Percentiles rank a stretch among this genome's conserved stretches.
Conservation (phyloP, 2,329 filamentous ascomycete genomes). For the Cryphonectria japonica region DNA sequence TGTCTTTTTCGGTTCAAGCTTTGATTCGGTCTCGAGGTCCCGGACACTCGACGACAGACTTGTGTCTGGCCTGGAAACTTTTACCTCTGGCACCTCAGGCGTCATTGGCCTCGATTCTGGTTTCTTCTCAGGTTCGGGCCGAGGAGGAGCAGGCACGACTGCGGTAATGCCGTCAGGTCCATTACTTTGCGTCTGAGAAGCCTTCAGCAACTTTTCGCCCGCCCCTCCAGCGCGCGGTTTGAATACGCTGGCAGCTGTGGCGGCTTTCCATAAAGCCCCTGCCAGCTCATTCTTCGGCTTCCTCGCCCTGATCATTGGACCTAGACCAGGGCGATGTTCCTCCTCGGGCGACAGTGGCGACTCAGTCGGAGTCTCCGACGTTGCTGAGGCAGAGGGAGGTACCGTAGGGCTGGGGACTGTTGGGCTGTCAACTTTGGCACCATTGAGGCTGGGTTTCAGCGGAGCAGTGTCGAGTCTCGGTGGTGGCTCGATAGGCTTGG, state of each 20-base stretch:
- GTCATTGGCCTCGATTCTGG: constrained; percentile 35
- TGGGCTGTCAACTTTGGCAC: constrained; percentile 18
- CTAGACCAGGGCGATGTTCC: constrained; percentile 71
- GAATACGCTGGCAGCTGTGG: constrained; percentile 72
- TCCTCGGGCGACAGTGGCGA: constrained; percentile 40
- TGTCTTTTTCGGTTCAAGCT: constrained; percentile 41
- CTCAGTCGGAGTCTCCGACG: constrained; percentile 33
- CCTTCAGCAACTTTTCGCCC: constrained; percentile 66
- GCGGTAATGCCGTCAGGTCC: constrained; percentile 88
- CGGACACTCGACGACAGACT: constrained; percentile 27
- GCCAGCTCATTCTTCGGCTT: constrained; percentile 74
- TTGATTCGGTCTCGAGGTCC: constrained; percentile 18
- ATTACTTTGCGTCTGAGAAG: constrained; percentile 60
- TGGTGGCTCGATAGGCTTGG: constrained; percentile 24
- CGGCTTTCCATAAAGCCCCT: constrained; percentile 78
- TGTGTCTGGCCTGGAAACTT: constrained; percentile 51
- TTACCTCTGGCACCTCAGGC: constrained; percentile 57
- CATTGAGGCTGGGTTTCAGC: constrained; percentile 21
- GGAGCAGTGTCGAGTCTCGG: constrained; percentile 24
- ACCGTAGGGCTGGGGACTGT: constrained; percentile 27
- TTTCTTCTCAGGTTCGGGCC: constrained; percentile 47
- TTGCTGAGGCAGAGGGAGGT: constrained; percentile 29
- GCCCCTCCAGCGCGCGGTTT: constrained; percentile 88
- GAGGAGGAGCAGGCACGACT: constrained; percentile 79
- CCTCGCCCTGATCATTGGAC: constrained; percentile 88